phyloP scores from a whole-genome alignment of 371 early-diverging fungal species.

The Rhizomucor miehei region DNA sequence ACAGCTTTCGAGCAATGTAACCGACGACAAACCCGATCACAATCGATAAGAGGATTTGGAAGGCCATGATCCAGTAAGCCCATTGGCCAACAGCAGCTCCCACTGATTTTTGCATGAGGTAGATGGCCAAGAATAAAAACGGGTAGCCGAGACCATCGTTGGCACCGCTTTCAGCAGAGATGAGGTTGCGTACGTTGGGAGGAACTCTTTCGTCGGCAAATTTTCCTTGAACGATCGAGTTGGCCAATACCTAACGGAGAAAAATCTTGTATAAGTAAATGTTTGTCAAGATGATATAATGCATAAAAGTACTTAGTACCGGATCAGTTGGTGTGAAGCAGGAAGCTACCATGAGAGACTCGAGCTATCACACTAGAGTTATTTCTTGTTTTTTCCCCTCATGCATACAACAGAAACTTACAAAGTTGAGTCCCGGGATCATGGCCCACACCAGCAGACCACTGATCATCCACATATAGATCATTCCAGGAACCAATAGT shows the following conservation, averaged over 20 bases:
- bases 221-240: constrained; percentile 89
- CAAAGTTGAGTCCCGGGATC: constrained; percentile 30
- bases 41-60: constrained; percentile 71
- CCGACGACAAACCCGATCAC: constrained; percentile 84
- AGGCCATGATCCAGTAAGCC: constrained; percentile 68
- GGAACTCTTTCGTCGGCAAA: constrained; percentile 93
- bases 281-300: constrained; percentile 73
- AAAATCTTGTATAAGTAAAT: constrained; percentile 92
- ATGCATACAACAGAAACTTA: constrained; percentile 10
- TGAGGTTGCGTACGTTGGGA: constrained; percentile 73
- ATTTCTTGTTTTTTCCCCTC: background rate
- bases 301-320: constrained; percentile 13
- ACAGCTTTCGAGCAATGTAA: constrained; percentile 60
- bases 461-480: constrained; percentile 83
- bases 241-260: constrained; percentile 67
- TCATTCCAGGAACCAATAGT: constrained; percentile 84
- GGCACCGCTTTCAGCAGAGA: constrained; percentile 85
- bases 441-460: constrained; percentile 63
- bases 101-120: constrained; percentile 54
- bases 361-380: constrained; percentile 21
- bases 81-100: constrained; percentile 71
- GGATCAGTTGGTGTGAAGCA: constrained; percentile 53
- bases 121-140: constrained; percentile 81
- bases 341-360: constrained; percentile 41
- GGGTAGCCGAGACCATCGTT: constrained; percentile 89